Evolutionary conservation across 495 filamentous ascomycete genomes (phyloP).

Genomic region (Penicillium coffeae): DNA sequence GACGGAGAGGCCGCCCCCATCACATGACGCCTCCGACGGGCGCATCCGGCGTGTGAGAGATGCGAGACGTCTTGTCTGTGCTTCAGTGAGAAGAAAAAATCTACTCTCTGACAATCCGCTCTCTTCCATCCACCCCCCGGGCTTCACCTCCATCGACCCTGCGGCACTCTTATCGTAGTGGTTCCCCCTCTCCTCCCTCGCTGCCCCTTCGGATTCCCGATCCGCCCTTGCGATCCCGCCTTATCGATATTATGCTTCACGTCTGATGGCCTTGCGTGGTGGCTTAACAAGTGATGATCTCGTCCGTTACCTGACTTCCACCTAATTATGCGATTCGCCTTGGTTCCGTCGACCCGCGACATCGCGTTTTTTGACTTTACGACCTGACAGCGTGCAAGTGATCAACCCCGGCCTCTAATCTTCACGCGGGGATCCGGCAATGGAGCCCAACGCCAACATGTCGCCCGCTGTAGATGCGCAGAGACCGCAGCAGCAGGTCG

Average conservation of each 20-base stretch:
- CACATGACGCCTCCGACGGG: slow-evolving; percentile 27
- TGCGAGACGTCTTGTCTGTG: neutral
- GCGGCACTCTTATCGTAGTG: neutral
- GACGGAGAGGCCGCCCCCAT: slow-evolving; percentile 1
- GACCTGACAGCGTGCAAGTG: slow-evolving; percentile 7
- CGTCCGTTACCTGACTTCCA: slow-evolving; percentile 16
- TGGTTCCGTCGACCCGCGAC: slow-evolving; percentile 30
- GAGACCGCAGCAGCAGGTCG: slow-evolving; percentile 21
- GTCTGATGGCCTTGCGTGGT: slow-evolving; percentile 34
- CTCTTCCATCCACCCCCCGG: neutral
- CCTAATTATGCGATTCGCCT: slow-evolving; percentile 39
- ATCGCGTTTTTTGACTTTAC: slow-evolving; percentile 26
- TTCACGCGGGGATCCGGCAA: neutral
- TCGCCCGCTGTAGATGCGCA: slow-evolving; percentile 8
- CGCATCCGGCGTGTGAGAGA: slow-evolving; percentile 16
- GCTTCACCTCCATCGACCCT: neutral
- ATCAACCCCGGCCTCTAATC: neutral
- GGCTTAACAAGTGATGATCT: slow-evolving; percentile 27
- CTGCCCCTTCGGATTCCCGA: slow-evolving; percentile 17
- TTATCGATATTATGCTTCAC: slow-evolving; percentile 24
- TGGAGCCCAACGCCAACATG: slow-evolving; percentile 13
- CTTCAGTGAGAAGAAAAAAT: neutral
- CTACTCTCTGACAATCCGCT: neutral
- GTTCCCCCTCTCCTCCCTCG: slow-evolving; percentile 16
- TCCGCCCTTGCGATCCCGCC: slow-evolving; percentile 21